These are phyloP conservation scores for Solanum commersonii DNA, from an alignment of 257 asterid species.

Conservation along the genomic window DNA sequence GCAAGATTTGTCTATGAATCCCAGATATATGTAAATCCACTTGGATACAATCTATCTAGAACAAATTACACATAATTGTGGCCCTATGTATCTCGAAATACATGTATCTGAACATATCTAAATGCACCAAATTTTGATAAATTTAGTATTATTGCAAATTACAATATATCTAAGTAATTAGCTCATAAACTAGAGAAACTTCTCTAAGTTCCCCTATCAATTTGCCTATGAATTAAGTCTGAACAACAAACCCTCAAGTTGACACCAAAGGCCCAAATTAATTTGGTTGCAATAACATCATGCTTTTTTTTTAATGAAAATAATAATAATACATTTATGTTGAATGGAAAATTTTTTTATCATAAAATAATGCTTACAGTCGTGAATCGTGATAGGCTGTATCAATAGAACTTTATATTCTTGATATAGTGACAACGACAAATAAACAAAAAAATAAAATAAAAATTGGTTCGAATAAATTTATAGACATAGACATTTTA, in stretches of 20 bases:
- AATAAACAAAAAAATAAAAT: not conserved
- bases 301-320: not conserved
- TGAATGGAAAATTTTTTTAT: not conserved
- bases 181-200: too few species aligned
- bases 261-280: not conserved
- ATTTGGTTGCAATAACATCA: not conserved
- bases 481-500: not conserved
- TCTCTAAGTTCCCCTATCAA: too few species aligned
- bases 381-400: not conserved
- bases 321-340: not conserved
- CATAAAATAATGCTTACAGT: not conserved
- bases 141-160: too few species aligned
- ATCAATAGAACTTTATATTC: not conserved
- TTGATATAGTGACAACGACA: not conserved
- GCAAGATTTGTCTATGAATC: too few species aligned
- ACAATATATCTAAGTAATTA: not conserved
- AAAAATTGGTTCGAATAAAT: not conserved
- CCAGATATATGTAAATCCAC: not conserved
- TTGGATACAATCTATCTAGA: too few species aligned
- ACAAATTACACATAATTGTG: too few species aligned
- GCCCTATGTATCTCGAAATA: not conserved
- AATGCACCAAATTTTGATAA: too few species aligned
- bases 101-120: accelerated
- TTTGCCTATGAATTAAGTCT: too few species aligned
- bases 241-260: not conserved